Conservation (phyloP, 805 yeast species). For the Suhomyces sp. region DNA sequence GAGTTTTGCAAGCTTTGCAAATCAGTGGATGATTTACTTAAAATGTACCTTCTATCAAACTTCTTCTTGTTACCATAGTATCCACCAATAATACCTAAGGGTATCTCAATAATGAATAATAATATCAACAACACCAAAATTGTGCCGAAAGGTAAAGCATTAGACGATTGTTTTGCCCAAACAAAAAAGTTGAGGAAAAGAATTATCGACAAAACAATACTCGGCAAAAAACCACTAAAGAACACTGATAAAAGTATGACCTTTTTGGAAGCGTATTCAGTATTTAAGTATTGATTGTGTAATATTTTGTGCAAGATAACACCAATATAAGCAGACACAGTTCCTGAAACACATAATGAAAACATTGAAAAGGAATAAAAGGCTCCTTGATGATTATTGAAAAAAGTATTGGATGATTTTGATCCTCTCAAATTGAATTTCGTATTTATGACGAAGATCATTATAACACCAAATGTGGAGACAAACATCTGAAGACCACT, state of each 20-base stretch:
- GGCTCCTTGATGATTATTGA: constrained; percentile 68
- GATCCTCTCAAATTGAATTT: constrained; percentile 22
- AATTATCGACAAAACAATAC: constrained; percentile 49
- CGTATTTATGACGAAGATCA: constrained; percentile 45
- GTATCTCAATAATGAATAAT: constrained; percentile 68
- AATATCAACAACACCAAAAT: constrained; percentile 57
- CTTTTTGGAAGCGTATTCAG: constrained; percentile 14
- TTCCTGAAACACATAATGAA: constrained; percentile 67
- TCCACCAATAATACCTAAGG: constrained; percentile 77
- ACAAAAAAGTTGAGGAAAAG: constrained; percentile 64
- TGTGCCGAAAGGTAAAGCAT: constrained; percentile 78
- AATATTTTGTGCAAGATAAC: constrained; percentile 60
- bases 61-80: constrained; percentile 41
- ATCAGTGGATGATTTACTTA: constrained; percentile 1
- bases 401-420: constrained; percentile 50
- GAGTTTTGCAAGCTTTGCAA: background rate
- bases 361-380: constrained; percentile 59
- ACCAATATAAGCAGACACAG: constrained; percentile 72
- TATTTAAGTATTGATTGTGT: constrained; percentile 37
- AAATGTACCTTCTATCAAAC: constrained; percentile 23
- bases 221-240: constrained; percentile 44
- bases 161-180: constrained; percentile 74
- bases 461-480: constrained; percentile 60
- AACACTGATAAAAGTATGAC: constrained; percentile 21
- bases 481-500: constrained; percentile 74